A percentile compares a stretch with the other conserved stretches of the same genome.
These are phyloP conservation scores for Uncinocarpus reesii DNA, from an alignment of 2,329 filamentous ascomycete genomes.

Conservation along the genomic window DNA sequence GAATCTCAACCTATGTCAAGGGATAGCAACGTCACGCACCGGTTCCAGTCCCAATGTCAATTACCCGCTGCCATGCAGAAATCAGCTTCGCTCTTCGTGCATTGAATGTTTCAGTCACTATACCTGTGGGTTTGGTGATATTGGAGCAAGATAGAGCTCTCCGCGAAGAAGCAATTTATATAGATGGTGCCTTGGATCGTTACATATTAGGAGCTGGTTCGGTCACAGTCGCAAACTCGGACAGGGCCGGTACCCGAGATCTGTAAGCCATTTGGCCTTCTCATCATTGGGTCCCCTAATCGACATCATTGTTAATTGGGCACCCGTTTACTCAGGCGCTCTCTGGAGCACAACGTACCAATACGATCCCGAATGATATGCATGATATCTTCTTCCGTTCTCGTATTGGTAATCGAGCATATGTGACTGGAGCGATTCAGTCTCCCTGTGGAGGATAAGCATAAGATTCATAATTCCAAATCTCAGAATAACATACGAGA, in stretches of 20 bases:
- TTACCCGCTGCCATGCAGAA: constrained; percentile 7
- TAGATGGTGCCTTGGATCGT: constrained; percentile 23
- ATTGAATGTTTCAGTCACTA: background rate
- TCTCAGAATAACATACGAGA: background rate
- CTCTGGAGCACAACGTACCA: constrained; percentile 1
- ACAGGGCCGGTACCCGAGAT: constrained; percentile 19
- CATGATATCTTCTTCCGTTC: constrained; percentile 14
- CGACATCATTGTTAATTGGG: background rate
- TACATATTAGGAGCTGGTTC: background rate
- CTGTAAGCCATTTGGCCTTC: constrained; percentile 18
- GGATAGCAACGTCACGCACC: constrained; percentile 1
- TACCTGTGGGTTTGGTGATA: constrained; percentile 25
- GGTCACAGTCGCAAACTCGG: background rate
- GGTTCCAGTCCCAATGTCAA: constrained; percentile 20
- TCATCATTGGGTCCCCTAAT: constrained; percentile 18
- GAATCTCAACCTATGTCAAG: background rate
- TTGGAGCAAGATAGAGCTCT: constrained; percentile 31
- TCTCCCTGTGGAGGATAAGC: background rate
- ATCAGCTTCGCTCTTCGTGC: constrained; percentile 18
- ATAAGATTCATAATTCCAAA: too few species aligned
- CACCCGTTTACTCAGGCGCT: background rate
- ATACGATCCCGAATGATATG: constrained; percentile 13
- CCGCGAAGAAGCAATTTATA: constrained; percentile 30
- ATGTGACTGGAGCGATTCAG: constrained; percentile 10
- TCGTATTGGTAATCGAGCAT: constrained; percentile 10